Base-by-base conservation (phyloP, 1,284 basidiomycete genomes). In the Takashimella tepidaria region DNA sequence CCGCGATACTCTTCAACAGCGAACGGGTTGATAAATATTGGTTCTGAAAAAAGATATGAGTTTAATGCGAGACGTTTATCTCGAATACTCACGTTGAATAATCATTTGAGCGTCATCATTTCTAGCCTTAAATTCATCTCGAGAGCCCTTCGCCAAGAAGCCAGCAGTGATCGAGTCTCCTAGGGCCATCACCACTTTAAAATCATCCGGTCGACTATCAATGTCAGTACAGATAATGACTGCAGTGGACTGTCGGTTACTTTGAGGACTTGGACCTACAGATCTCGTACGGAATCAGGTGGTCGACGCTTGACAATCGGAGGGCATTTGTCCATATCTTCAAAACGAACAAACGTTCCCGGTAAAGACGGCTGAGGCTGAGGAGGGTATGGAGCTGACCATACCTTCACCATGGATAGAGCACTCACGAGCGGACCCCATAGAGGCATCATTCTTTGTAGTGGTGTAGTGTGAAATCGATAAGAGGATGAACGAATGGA, bases 131-230 rank as follows among this genome's bases (percentile, higher is more conserved):
- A 22, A 23, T 3, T 42, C 42, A 51, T 49, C 45, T 49, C 55
- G 48, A 21, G 48, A 27, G 16, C 55, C 45, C 37, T 61, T 58
- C 4, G 74, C 74, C 27, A 76, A 66, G 6, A 73, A 56, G 0
- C 67, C 76, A 3, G 75, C 76, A 0, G 74, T 72, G 58, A 77
- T 76, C 1, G 69, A 73, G 54, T 77, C 76, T 1, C 76, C 76
- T 16, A 76, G 25, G 6, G 74, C 75, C 66, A 75, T 72, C 40
- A 74, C 57, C 20, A 74, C 69, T 12, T 59, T 59, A 50, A 76
- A 69, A 46, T 76, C 72, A 44, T 76, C 74, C 37, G 74, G 75
- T 0, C 73, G 72, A 1, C 72, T 73, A 22, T 5, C 23, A 13
- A 27, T 41, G 10, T 24, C 45, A 49, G 2, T 16, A 8, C n/a